phyloP scores from a whole-genome alignment of 2,329 filamentous ascomycete genomes.

The Fusarium camptoceras region DNA sequence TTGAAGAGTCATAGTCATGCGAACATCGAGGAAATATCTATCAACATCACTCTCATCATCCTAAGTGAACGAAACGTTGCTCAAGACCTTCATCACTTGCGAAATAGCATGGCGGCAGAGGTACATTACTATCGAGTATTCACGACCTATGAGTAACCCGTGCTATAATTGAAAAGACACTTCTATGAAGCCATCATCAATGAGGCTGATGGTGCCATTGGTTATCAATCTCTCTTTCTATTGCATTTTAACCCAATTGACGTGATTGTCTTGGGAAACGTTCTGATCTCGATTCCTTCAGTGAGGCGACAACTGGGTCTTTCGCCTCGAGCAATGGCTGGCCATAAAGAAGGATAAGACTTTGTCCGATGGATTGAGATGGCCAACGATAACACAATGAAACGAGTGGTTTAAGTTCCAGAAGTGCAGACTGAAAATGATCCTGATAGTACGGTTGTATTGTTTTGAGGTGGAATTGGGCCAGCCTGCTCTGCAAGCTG shows the following conservation, averaged over 20 bases:
- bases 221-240: neutral
- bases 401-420: neutral
- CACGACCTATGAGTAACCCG: neutral
- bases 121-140: constrained; percentile 1
- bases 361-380: neutral
- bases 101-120: neutral
- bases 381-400: neutral
- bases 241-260: constrained; percentile 15
- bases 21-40: neutral
- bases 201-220: constrained; percentile 25
- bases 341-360: neutral
- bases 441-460: constrained; percentile 1
- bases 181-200: neutral
- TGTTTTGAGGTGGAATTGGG: neutral
- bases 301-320: constrained; percentile 34
- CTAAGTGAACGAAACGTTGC: neutral
- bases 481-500: constrained; percentile 15
- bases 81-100: constrained; percentile 1
- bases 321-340: constrained; percentile 34
- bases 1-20: neutral
- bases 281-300: constrained; percentile 21
- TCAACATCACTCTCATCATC: neutral
- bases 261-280: constrained; percentile 16
- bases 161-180: constrained; percentile 4
- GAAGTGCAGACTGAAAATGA: neutral